phyloP scores from a whole-genome alignment of 768 basidiomycete genomes.

The Auricularia sp. region DNA sequence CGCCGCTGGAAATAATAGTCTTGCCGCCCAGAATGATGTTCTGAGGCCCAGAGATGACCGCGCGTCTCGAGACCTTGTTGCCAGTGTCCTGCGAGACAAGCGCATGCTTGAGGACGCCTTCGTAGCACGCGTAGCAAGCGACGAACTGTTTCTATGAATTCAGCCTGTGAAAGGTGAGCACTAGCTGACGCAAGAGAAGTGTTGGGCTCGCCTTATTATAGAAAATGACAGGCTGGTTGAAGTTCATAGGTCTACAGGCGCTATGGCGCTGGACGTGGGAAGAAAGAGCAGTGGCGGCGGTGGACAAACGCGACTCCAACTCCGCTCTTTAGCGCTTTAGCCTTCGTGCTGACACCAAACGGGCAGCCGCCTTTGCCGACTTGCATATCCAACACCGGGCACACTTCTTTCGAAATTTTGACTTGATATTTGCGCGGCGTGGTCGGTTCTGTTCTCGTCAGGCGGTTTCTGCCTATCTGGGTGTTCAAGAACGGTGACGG shows the following conservation, averaged over 20 bases:
- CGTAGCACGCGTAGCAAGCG: not conserved
- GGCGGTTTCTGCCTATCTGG: no score
- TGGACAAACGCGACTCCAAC: no score
- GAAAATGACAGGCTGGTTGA: constrained; percentile 53
- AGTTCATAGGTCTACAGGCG: constrained; percentile 2
- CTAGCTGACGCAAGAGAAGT: not conserved
- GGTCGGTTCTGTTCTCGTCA: no score
- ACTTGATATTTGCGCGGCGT: no score
- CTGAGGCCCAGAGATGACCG: constrained; percentile 85
- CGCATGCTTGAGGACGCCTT: constrained; percentile 4
- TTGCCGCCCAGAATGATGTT: constrained; percentile 97
- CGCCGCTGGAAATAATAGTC: constrained; percentile 84
- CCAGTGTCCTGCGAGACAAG: constrained; percentile 68
- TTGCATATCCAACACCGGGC: no score
- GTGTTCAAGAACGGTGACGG: no score
- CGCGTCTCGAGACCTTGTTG: constrained; percentile 89
- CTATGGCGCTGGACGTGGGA: no score
- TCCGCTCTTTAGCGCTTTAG: no score
- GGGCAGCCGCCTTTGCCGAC: no score
- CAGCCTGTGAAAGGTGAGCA: constrained; percentile 24
- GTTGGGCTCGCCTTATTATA: constrained; percentile 42
- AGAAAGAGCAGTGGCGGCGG: no score
- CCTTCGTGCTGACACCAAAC: no score
- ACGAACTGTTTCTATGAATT: constrained; percentile 79
- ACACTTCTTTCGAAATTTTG: no score